These are phyloP conservation scores for Aegle marmelos DNA, from an alignment of 345 rosid species.

Conservation along the genomic window DNA sequence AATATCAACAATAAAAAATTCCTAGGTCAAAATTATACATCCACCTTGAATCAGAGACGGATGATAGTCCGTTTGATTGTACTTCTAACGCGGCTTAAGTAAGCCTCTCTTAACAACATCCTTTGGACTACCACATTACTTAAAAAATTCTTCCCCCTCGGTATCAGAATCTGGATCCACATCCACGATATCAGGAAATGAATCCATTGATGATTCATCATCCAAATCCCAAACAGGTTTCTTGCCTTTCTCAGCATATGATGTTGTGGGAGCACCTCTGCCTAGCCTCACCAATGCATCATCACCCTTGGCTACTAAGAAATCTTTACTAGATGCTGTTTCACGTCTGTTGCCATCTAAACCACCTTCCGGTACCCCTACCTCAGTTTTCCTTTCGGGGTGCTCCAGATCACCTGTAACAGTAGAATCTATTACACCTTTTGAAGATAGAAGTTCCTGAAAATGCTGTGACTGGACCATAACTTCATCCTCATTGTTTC, in stretches of 20 bases:
- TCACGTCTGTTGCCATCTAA: conserved; percentile 7
- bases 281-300: background rate
- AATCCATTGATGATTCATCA: conserved; percentile 31
- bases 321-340: conserved; percentile 11
- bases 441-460: conserved; percentile 26
- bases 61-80: too few species aligned
- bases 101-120: too few species aligned
- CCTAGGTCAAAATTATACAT: too few species aligned
- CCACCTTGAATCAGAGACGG: too few species aligned
- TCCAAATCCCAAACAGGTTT: conserved; percentile 18
- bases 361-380: background rate
- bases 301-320: conserved; percentile 7
- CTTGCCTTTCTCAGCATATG: conserved; percentile 21
- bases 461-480: conserved; percentile 24
- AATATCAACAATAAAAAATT: too few species aligned
- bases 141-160: conserved; percentile 4
- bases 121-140: too few species aligned
- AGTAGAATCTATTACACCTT: conserved; percentile 16
- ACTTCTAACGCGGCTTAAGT: too few species aligned
- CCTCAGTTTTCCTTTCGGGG: conserved; percentile 8
- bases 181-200: conserved; percentile 45
- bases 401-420: conserved; percentile 6
- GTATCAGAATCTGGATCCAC: conserved; percentile 48
- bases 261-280: background rate
- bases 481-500: conserved; percentile 22